Base-by-base conservation (phyloP, 2,329 filamentous ascomycete species). In the Trichophyton equinum region DNA sequence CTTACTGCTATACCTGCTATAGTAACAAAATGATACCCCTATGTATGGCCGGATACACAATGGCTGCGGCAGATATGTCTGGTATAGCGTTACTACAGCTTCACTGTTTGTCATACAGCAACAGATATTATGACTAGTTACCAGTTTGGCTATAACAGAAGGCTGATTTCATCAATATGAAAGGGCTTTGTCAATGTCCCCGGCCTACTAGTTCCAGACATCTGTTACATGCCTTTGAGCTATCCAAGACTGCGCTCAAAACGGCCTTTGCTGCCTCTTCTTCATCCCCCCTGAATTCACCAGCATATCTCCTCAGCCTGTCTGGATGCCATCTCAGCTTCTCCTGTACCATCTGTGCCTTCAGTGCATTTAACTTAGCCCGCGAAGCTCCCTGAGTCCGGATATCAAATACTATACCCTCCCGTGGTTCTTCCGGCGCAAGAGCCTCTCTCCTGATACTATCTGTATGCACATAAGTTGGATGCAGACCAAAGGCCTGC, bases 321-420 rank as follows among this genome's bases (percentile, higher is more conserved):
- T 64, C 61, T 1, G 60, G 62, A 62, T 65, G 63, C 64, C 64
- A 65, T 59, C 60, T 61, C 33, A 46, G 44, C 44, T 62, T 64
- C 49, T 65, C 64, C 36, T 60, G 60, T 3, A 44, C n/a, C 9
- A 65, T 33, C 38, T 63, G 63, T n/a, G 42, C 22, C 20, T 60
- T 65, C 7, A 65, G 38, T 44, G 25, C 47, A 6, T 53, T 22
- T 1, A 64, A 33, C 11, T 59, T 60, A 3, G 38, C 20, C 46
- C 27, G 59, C 9, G 53, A 27, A n/a, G 15, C 42, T n/a, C 58
- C 61, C 20, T 27, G 49, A 11, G 27, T 20, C 13, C 60, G 38
- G 25, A 65, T 63, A 40, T 59, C 44, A 49, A 65, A 64, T 15
- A 42, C 44, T 27, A 64, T 44, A 4, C 18, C 20, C 18, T 46